Evolutionary conservation across 169 alveolate species (phyloP).

Genomic region (Eimeria brunetti): DNA sequence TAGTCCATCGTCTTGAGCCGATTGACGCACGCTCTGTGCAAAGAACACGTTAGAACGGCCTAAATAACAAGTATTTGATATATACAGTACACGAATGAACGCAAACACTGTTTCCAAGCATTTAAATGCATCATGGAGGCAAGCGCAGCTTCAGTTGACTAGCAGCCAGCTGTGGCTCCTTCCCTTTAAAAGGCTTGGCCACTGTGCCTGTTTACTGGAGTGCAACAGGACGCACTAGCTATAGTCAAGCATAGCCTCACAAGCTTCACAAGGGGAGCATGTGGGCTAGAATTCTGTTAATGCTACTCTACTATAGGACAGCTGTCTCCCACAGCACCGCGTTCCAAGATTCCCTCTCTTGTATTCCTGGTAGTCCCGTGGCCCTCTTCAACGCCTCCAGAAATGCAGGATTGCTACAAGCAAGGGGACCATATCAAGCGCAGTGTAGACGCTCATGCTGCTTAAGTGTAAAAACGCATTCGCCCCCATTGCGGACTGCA

Average conservation of each 20-base stretch:
- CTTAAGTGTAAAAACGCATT: not conserved
- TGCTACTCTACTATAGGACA: not conserved
- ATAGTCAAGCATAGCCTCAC: not conserved
- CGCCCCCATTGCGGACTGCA: not conserved
- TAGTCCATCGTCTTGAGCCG: not conserved
- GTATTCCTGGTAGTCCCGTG: not conserved
- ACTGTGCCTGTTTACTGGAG: not conserved
- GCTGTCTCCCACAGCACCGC: not conserved
- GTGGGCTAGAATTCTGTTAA: not conserved
- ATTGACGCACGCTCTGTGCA: constrained; percentile 11
- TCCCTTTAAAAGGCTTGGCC: not conserved
- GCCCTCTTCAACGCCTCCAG: not conserved
- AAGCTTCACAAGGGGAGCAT: not conserved
- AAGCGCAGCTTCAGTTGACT: not conserved
- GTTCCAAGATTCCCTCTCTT: not conserved
- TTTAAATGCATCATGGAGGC: not conserved
- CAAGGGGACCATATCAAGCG: not conserved
- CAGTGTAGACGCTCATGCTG: not conserved
- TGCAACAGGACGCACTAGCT: not conserved
- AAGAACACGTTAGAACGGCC: not conserved
- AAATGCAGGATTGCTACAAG: not conserved
- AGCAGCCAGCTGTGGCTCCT: not conserved
- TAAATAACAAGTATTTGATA: not conserved
- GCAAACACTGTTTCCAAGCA: not conserved
- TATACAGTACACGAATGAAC: not conserved